Evolutionary conservation across 1,284 basidiomycete genomes (phyloP).

Genomic region (Singerocomus inundabilis): DNA sequence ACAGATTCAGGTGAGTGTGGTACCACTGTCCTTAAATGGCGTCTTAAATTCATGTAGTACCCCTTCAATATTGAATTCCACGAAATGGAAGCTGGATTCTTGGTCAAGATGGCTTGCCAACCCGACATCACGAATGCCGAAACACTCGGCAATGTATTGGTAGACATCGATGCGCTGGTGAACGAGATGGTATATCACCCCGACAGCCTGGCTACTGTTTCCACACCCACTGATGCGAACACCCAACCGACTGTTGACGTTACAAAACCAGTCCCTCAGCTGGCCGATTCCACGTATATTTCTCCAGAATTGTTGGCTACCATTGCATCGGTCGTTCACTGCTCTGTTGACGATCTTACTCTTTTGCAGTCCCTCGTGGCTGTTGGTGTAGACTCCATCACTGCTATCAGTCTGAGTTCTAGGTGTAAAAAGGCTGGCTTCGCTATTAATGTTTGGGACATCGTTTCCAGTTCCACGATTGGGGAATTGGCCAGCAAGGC

Average conservation of each 20-base stretch:
- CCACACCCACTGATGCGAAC: not conserved
- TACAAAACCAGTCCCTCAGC: not conserved
- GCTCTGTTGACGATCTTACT: conserved; percentile 26
- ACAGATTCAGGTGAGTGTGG: conserved; percentile 40
- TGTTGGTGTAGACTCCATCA: conserved; percentile 54
- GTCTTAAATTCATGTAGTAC: conserved; percentile 35
- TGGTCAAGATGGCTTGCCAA: conserved; percentile 39
- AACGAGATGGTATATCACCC: conserved; percentile 29
- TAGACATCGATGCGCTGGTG: conserved; percentile 32
- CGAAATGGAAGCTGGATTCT: conserved; percentile 34
- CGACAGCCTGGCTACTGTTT: conserved; percentile 18
- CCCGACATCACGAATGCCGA: conserved; percentile 30
- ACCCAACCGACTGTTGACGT: not conserved
- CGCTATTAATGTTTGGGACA: conserved; percentile 38
- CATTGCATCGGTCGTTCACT: conserved; percentile 25
- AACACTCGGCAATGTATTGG: conserved; percentile 27
- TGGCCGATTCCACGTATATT: not conserved
- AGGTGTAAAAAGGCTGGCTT: conserved; percentile 40
- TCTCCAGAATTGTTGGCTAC: conserved; percentile 21
- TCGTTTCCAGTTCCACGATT: conserved; percentile 41
- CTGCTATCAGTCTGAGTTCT: conserved; percentile 46
- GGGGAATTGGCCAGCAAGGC: conserved; percentile 34
- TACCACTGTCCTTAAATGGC: not conserved
- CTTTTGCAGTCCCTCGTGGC: conserved; percentile 38
- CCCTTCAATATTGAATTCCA: conserved; percentile 46